phyloP scores from a whole-genome alignment of 2,329 filamentous ascomycete species.

The Bisporella sp. region DNA sequence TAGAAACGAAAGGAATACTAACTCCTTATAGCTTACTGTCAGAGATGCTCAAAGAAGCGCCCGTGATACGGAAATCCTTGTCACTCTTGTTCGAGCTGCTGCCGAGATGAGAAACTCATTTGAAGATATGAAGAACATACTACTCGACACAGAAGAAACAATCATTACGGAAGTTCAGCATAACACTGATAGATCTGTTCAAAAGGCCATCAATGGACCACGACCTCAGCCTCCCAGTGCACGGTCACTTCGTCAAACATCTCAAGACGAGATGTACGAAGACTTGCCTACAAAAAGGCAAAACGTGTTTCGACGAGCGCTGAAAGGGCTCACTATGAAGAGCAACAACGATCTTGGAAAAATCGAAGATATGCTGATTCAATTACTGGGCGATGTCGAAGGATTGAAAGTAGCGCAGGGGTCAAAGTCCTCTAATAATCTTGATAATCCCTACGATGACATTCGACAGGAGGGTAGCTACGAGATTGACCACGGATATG shows the following conservation, averaged over 20 bases:
- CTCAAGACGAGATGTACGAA: constrained; percentile 46
- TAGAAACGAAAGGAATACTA: constrained; percentile 6
- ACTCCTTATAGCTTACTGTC: constrained; percentile 64
- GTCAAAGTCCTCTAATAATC: constrained; percentile 43
- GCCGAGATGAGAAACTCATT: constrained; percentile 97
- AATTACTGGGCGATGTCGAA: constrained; percentile 88
- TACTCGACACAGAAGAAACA: constrained; percentile 82
- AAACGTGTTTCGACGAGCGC: constrained; percentile 88
- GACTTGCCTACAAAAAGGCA: constrained; percentile 70
- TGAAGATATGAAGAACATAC: constrained; percentile 87
- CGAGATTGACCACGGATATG: constrained; percentile 68
- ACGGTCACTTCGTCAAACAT: constrained; percentile 36
- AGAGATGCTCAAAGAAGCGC: constrained; percentile 94
- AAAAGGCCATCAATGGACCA: constrained; percentile 78
- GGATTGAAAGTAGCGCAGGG: constrained; percentile 58
- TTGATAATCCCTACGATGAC: constrained; percentile 62
- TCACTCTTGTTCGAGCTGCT: constrained; percentile 86
- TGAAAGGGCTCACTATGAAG: constrained; percentile 83
- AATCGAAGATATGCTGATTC: constrained; percentile 88
- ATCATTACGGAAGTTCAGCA: constrained; percentile 83
- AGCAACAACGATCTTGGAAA: constrained; percentile 80
- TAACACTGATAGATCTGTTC: constrained; percentile 77
- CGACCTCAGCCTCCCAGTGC: constrained; percentile 67
- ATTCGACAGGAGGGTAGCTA: constrained; percentile 55
- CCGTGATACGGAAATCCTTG: constrained; percentile 90